Percentiles rank a stretch among this genome's conserved stretches.
phyloP scores from a whole-genome alignment of 1,139 yeast genomes.

The Suhomyces kunorum region DNA sequence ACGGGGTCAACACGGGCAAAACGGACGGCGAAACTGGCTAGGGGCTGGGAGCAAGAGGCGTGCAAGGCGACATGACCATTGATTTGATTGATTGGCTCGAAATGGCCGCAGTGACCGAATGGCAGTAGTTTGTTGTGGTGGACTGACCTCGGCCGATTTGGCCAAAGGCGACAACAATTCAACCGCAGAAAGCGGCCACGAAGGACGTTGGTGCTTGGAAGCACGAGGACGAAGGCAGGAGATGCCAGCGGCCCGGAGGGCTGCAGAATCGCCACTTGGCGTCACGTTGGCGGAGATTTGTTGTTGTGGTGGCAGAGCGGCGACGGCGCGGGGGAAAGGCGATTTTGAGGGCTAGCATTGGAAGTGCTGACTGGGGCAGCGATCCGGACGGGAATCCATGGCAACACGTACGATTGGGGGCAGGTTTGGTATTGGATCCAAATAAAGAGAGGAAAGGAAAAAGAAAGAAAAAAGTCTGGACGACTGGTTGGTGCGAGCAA shows the following conservation, averaged over 20 bases:
- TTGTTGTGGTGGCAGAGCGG: not conserved
- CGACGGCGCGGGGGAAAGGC: not conserved
- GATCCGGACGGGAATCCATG: not conserved
- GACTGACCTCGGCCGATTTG: not conserved
- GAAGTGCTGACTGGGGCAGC: not conserved
- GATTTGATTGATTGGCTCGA: slow-evolving; percentile 4
- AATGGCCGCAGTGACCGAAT: not conserved
- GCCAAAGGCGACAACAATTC: not conserved
- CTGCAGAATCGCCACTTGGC: not conserved
- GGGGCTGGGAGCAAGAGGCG: not conserved
- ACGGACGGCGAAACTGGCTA: not conserved
- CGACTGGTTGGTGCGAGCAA: slow-evolving; percentile 13
- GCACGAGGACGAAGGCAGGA: no score
- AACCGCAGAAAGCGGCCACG: no score
- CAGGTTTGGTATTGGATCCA: slow-evolving; percentile 12
- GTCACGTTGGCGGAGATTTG: no score
- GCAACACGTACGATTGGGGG: slow-evolving; percentile 13
- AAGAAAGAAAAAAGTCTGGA: slow-evolving; percentile 15
- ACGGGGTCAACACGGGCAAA: not conserved
- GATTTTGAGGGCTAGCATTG: no score
- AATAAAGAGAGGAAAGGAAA: slow-evolving; percentile 10
- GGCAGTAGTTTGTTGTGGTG: slow-evolving; percentile 3
- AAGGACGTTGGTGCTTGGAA: no score
- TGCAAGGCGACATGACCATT: not conserved
- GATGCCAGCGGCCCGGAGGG: no score